phyloP scores from a whole-genome alignment of 2,329 filamentous ascomycete genomes.

The Periglandula ipomoeae region DNA sequence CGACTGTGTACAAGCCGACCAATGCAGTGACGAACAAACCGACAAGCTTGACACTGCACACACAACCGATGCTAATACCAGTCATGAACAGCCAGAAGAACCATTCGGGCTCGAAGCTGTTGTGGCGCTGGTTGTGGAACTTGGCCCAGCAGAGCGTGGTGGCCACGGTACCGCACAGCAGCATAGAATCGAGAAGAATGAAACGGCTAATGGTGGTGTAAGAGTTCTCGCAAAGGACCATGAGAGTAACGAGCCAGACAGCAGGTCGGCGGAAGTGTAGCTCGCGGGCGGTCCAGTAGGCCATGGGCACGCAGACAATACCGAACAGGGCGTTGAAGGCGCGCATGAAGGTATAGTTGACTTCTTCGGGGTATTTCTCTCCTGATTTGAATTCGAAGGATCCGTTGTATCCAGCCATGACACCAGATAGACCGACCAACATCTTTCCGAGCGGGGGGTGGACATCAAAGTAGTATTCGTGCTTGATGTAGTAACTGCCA shows the following conservation, averaged over 20 bases:
- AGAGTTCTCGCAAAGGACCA: conserved; percentile 98
- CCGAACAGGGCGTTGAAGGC: conserved; percentile 95
- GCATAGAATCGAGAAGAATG: conserved; percentile 96
- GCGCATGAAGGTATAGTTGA: conserved; percentile 98
- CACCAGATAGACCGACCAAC: conserved; percentile 91
- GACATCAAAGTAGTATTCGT: conserved; percentile 93
- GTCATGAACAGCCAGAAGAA: conserved; percentile 90
- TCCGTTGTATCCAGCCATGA: conserved; percentile 95
- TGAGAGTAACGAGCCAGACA: conserved; percentile 90
- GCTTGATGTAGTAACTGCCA: conserved; percentile 96
- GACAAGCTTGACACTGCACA: conserved; percentile 98
- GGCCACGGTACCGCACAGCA: conserved; percentile 96
- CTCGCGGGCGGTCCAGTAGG: conserved; percentile 91
- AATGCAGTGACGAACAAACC: conserved; percentile 92
- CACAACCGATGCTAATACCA: conserved; percentile 91
- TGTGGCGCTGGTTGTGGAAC: conserved; percentile 80
- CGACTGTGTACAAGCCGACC: conserved; percentile 88
- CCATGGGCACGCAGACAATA: conserved; percentile 82
- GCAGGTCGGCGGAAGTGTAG: conserved; percentile 77
- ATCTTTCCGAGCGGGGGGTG: conserved; percentile 97
- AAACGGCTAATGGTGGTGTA: conserved; percentile 99
- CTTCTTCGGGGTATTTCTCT: conserved; percentile 84
- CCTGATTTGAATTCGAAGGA: conserved; percentile 99
- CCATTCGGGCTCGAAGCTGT: conserved; percentile 87
- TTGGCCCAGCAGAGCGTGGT: conserved; percentile 96